Evolutionary conservation across 805 yeast species (phyloP), one percentile per base, ranked within the genome.

Genomic region (Cyberlindnera xishuangbannaensis): DNA sequence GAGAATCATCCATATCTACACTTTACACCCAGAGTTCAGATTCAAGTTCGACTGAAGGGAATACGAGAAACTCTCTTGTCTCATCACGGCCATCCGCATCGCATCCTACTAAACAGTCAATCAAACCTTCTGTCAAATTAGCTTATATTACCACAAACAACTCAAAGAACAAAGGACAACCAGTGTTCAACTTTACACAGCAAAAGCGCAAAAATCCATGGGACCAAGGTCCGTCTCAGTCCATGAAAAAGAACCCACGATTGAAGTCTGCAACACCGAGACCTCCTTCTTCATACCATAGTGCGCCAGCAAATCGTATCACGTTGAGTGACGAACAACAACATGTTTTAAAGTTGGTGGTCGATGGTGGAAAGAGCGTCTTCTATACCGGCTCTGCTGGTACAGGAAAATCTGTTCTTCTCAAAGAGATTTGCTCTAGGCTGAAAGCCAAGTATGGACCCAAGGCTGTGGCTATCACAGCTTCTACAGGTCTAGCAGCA

Each of bases 401-500:
- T 58, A 83, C 95, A 2, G 95, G 95, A 61, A 83, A 83, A 53
- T 82, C 94, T 2, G 77, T 76, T 15, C 69, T 83, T 6, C 56
- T 83, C 17, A 59, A 76, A 31, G 75, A 78, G 25, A 62, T 92
- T 18, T 86, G 92, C 15, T 51, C 60, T 14, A 65, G 67, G 18
- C 58, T 86, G 31, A 57, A 58, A 14, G 40, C 47, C 1, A 61
- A 67, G 27, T 67, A 73, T 52, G 62, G 65, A 3, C 50, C 55
- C 2, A 31, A 20, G 7, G 57, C 64, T 0, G 84, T 92, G 4
- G 95, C 94, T 0, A 76, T 92, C 4, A 86, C 97, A 0, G 98
- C 98, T 0, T 83, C 96, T 0, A 92, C 98, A 0, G 98, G 98
- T 1, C 63, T 92, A 41, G 98, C 98, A 0, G 98, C 97, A 0